phyloP scores from a whole-genome alignment of 768 basidiomycete species.

The Galerina marginata region DNA sequence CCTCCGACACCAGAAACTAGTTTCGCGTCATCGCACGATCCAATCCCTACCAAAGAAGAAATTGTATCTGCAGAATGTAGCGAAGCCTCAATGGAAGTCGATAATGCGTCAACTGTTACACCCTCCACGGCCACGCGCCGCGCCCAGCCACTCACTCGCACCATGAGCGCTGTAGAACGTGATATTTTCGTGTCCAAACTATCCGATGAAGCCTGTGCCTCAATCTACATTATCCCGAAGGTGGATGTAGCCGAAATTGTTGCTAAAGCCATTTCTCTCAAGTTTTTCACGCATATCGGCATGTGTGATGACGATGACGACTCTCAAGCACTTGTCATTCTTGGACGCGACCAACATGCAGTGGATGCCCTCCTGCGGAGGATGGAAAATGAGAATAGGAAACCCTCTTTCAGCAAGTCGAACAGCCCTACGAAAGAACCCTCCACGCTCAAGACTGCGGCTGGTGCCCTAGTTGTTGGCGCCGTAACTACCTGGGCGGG shows the following conservation, averaged over 20 bases:
- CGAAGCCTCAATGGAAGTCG: constrained; percentile 23
- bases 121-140: constrained; percentile 20
- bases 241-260: constrained; percentile 47
- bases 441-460: constrained; percentile 45
- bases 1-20: constrained; percentile 55
- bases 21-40: constrained; percentile 29
- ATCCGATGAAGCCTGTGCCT: constrained; percentile 47
- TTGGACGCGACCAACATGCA: constrained; percentile 56
- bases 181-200: constrained; percentile 55
- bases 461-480: constrained; percentile 64
- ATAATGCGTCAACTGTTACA: constrained; percentile 12
- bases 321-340: constrained; percentile 51
- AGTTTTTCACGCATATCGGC: constrained; percentile 50
- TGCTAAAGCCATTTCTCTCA: constrained; percentile 45
- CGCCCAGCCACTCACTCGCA: constrained; percentile 44
- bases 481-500: constrained; percentile 66
- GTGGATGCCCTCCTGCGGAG: constrained; percentile 46
- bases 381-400: constrained; percentile 36
- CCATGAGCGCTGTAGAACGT: constrained; percentile 60
- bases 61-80: constrained; percentile 1
- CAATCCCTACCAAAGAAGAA: constrained; percentile 15
- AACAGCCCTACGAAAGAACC: constrained; percentile 5
- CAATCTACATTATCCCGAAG: constrained; percentile 52
- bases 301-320: constrained; percentile 40
- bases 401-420: constrained; percentile 19